Conservation (phyloP, 1,284 basidiomycete species). For the Cutaneotrichosporon cyanovorans region DNA sequence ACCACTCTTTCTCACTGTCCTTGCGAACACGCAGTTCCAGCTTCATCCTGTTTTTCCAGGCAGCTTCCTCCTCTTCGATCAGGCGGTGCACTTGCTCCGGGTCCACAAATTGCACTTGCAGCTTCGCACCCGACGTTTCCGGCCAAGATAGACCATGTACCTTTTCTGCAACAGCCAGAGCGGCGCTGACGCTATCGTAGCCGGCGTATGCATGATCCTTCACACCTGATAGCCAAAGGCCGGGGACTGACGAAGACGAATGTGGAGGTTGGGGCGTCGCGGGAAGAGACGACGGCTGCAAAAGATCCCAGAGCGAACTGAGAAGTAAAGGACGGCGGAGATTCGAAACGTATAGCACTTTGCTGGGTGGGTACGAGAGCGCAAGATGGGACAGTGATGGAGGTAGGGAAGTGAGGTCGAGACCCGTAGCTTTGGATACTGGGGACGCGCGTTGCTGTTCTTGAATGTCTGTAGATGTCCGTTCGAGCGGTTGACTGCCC, state of each 20-base stretch:
- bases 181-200: constrained; percentile 20
- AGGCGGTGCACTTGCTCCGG: constrained; percentile 25
- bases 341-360: constrained; percentile 40
- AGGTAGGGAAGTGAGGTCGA: constrained; percentile 20
- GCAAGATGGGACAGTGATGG: constrained; percentile 28
- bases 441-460: no score
- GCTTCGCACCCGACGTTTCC: constrained; percentile 25
- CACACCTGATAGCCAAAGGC: constrained; percentile 40
- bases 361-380: constrained; percentile 31
- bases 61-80: constrained; percentile 36
- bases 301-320: constrained; percentile 7
- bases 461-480: no score
- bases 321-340: constrained; percentile 40
- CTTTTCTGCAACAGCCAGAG: constrained; percentile 21
- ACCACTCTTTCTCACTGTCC: no score
- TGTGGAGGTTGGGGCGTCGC: constrained; percentile 19
- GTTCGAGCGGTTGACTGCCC: no score
- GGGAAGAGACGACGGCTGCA: neutral
- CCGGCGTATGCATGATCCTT: constrained; percentile 42
- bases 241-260: constrained; percentile 14
- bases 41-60: constrained; percentile 24
- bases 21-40: no score
- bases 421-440: no score
- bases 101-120: constrained; percentile 41
- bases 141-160: constrained; percentile 28